Base-by-base conservation (phyloP, 768 basidiomycete species). In the Auricularia cornea region DNA sequence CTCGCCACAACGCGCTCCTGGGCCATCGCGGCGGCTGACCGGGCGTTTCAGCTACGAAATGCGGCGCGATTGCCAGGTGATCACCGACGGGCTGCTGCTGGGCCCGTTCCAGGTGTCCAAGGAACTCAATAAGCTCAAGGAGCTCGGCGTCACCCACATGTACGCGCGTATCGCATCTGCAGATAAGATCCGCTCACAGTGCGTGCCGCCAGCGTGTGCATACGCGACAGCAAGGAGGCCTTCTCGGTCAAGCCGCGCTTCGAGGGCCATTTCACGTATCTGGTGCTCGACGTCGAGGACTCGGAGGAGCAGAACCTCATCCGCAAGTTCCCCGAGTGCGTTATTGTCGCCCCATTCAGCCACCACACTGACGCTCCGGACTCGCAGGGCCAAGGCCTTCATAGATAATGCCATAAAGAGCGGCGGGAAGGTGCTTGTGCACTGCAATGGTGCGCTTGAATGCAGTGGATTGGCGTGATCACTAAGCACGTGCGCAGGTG, bases 221-320 rank as follows among this genome's bases (percentile, higher is more conserved):
- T 94, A 71, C 87, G 92, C 54, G 92, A 94, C 72, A 84, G 81
- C 63, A 92, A 92, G 71, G 92, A 94, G 71, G 90, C 92, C 0
- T 94, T 94, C 75, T 90, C 94, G 18, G 90, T 97, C 60, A 80
- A 83, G 62, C 90, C 94, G 2, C 85, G 93, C 28, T 97, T 94
- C 70, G 87, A 87, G 2, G 88, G 88, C 0, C 77, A 83, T 26
- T 92, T 95, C 75, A 69, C 71, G 41, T 97, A 97, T 73, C 73
- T 93, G 70, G 85, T 86, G 1, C 78, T 96, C 35, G 89, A 95
- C 72, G 91, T 97, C 30, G 83, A 93, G 72, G 94, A 97, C 73
- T 92, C 85, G 67, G 93, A 95, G 73, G 94, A 96, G 71, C 94
- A 97, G 76, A 97, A 97, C 72, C 81, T 97, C 44, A 96, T 97